Percentiles rank a stretch among this genome's conserved stretches.
Evolutionary conservation across 2,329 filamentous ascomycete genomes (phyloP).

Genomic region (Mycosphaerella arachidis): DNA sequence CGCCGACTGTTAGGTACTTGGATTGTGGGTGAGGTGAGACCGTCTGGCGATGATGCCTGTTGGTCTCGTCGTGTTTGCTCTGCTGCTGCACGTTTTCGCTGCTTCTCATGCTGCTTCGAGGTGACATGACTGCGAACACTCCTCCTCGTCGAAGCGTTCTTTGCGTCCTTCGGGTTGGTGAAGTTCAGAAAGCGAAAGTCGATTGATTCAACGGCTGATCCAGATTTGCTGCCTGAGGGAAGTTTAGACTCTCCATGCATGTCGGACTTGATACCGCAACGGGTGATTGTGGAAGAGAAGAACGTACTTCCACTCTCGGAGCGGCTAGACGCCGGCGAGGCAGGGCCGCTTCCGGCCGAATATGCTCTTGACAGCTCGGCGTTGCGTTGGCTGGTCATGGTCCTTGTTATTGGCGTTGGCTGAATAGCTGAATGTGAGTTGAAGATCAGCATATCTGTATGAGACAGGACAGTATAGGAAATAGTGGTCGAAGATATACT

Average conservation of each 20-base stretch:
- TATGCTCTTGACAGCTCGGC: constrained; percentile 31
- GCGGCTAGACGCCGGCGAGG: constrained; percentile 25
- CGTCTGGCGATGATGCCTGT: constrained; percentile 6
- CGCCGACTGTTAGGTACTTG: constrained; percentile 11
- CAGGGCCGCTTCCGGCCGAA: constrained; percentile 21
- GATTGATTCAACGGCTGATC: constrained; percentile 20
- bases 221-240: constrained; percentile 23
- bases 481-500: constrained; percentile 10
- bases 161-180: constrained; percentile 34
- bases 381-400: constrained; percentile 25
- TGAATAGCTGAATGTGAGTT: constrained; percentile 6
- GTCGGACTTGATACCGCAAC: constrained; percentile 11
- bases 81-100: constrained; percentile 12
- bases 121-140: constrained; percentile 35
- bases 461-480: constrained; percentile 14
- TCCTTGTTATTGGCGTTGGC: neutral
- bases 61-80: constrained; percentile 15
- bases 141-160: constrained; percentile 27
- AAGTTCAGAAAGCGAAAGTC: constrained; percentile 36
- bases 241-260: constrained; percentile 12
- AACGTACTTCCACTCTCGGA: constrained; percentile 25
- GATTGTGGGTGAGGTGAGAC: constrained; percentile 6
- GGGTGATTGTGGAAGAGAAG: constrained; percentile 9
- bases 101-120: constrained; percentile 20
- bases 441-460: constrained; percentile 7